phyloP scores from a whole-genome alignment of 2,329 filamentous ascomycete species.

The Tolypocladium capitatum region DNA sequence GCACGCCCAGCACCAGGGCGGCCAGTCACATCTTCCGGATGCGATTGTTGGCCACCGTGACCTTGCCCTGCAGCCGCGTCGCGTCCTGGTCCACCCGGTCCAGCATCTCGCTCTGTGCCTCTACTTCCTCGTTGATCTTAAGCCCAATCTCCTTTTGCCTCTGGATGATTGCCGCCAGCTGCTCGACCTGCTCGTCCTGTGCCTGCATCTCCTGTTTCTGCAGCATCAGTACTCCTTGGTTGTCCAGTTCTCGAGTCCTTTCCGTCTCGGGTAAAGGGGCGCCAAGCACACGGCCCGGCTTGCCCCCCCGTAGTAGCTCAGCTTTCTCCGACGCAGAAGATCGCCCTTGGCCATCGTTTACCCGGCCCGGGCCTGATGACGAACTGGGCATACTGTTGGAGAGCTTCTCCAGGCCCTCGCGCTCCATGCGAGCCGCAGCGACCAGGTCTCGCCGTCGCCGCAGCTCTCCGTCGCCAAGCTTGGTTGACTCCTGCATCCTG shows the following conservation, averaged over 20 bases:
- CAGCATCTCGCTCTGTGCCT: conserved; percentile 58
- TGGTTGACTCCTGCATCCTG: conserved; percentile 36
- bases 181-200: conserved; percentile 61
- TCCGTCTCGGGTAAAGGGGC: conserved; percentile 63
- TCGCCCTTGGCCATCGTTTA: conserved; percentile 34
- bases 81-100: conserved; percentile 52
- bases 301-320: conserved; percentile 27
- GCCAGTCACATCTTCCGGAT: conserved; percentile 48
- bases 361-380: conserved; percentile 16
- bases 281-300: conserved; percentile 51
- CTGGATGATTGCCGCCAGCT: conserved; percentile 54
- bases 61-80: conserved; percentile 52
- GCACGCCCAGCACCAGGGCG: conserved; percentile 11
- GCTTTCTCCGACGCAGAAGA: conserved; percentile 35
- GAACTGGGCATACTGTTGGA: conserved; percentile 39
- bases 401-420: conserved; percentile 62
- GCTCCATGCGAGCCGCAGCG: conserved; percentile 55
- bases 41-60: conserved; percentile 61
- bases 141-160: conserved; percentile 68
- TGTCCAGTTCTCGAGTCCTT: conserved; percentile 63
- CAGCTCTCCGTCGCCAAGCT: conserved; percentile 62
- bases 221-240: conserved; percentile 58
- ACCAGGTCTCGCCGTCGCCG: conserved; percentile 59
- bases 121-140: conserved; percentile 61
- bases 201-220: conserved; percentile 62